phyloP scores from a whole-genome alignment of 768 basidiomycete genomes.

The Rhodotorula taiwanensis region DNA sequence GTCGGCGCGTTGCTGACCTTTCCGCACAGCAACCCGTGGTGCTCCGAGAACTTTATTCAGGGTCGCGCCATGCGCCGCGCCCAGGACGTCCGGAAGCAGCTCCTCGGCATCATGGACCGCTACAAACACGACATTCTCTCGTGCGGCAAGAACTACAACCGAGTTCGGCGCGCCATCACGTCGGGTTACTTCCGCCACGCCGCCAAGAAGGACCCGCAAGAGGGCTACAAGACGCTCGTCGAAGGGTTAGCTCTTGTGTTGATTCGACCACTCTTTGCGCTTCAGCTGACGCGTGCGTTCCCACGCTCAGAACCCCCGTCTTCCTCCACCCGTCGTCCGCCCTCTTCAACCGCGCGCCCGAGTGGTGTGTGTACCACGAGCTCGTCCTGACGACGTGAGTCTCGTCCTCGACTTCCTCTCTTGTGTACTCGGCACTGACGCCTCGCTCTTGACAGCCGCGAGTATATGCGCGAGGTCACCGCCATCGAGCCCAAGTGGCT shows the following conservation, averaged over 20 bases:
- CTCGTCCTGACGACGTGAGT: slow-evolving; percentile 72
- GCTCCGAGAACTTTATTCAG: slow-evolving; percentile 98
- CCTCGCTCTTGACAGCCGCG: slow-evolving; percentile 32
- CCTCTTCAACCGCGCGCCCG: slow-evolving; percentile 91
- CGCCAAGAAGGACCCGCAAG: slow-evolving; percentile 90
- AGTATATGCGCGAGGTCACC: slow-evolving; percentile 55
- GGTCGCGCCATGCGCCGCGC: slow-evolving; percentile 93
- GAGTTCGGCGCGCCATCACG: slow-evolving; percentile 88
- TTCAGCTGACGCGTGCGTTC: too few species aligned
- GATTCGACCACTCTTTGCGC: too few species aligned
- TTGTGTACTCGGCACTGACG: slow-evolving; percentile 3
- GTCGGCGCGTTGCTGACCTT: background rate
- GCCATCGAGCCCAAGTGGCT: slow-evolving; percentile 98
- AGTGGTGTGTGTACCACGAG: slow-evolving; percentile 95
- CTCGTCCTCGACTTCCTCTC: background rate
- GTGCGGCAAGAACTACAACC: slow-evolving; percentile 81
- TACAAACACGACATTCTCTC: slow-evolving; percentile 97
- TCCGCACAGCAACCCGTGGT: slow-evolving; percentile 70
- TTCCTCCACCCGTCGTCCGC: slow-evolving; percentile 92
- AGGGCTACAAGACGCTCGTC: slow-evolving; percentile 95
- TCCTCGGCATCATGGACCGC: slow-evolving; percentile 97
- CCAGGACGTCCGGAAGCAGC: slow-evolving; percentile 94
- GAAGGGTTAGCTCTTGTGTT: slow-evolving; percentile 54
- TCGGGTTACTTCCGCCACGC: slow-evolving; percentile 97
- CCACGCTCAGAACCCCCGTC: slow-evolving; percentile 64